Base-by-base conservation (phyloP, 352 stramenopile genomes). In the Phytophthora idaei region DNA sequence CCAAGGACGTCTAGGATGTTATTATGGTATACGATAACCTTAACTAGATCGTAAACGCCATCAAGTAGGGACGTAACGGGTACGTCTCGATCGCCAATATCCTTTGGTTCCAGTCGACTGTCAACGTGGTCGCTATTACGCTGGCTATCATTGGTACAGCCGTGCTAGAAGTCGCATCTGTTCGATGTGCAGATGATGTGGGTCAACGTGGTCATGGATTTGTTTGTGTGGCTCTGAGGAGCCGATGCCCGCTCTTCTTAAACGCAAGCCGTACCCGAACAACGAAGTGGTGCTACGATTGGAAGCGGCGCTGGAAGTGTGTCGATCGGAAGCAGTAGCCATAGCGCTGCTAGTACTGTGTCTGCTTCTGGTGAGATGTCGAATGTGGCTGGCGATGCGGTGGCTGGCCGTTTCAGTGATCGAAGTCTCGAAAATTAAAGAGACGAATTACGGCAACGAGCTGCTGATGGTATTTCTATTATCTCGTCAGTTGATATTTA, bases 181-280 rank as follows among this genome's bases (percentile, higher is more conserved):
- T 96, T 90, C 37, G 91, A 94, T 34, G 92, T 98, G 1, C 96
- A 98, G 78, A 97, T 99, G 90, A 78, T 99, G 14, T 99, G 95
- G 96, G 92, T 99, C 17, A 99, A 99, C 71, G 69, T 99, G 32
- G 98, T 99, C 71, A 99, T 99, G 95, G 96, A 99, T 76, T 98
- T 91, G 14, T 97, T 98, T 66, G 95, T 93, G 6, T 95, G 95
- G 34, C 74, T 99, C 97, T 7, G 97, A 99, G 78, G 83, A 92
- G 48, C 97, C 97, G 2, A 94, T 79, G 1, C 57, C 80, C 27
- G 69, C 55, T 27, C 79, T 99, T 12, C 79, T 99, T 7, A 74
- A 97, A 15, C 85, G 94, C 44, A 87, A 87, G 50, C 97, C 96
- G 10, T 98, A 98, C 81, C 81, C 82, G 29, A 85, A 94, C 21